These are phyloP conservation scores for Schwanniomyces yamadae DNA, from an alignment of 805 yeast species.

Conservation along the genomic window DNA sequence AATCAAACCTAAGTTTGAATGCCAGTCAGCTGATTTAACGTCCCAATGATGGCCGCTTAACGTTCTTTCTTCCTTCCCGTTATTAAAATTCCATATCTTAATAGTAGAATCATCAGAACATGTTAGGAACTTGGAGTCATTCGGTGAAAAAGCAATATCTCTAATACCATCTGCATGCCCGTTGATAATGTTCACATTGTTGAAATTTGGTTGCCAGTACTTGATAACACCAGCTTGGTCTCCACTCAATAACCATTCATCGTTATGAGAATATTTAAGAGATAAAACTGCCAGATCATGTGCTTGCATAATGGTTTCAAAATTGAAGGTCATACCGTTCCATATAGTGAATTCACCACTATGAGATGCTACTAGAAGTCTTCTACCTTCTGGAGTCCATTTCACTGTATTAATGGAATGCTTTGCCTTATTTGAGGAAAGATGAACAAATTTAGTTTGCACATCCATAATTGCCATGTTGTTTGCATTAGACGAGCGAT, in stretches of 20 bases:
- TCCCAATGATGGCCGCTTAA: slow-evolving; percentile 98
- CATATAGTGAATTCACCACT: slow-evolving; percentile 95
- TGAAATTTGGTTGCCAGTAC: slow-evolving; percentile 97
- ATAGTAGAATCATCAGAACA: slow-evolving; percentile 89
- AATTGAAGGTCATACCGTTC: slow-evolving; percentile 94
- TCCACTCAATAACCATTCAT: slow-evolving; percentile 92
- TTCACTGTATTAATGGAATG: slow-evolving; percentile 87
- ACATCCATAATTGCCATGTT: slow-evolving; percentile 57
- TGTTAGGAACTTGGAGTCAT: slow-evolving; percentile 88
- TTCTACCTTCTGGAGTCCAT: slow-evolving; percentile 96
- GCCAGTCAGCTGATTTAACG: slow-evolving; percentile 97
- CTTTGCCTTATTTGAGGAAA: slow-evolving; percentile 85
- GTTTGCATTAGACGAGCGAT: slow-evolving; percentile 34
- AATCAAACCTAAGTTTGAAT: slow-evolving; percentile 78
- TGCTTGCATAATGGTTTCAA: slow-evolving; percentile 98
- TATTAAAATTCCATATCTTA: slow-evolving; percentile 93
- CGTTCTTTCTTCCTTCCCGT: slow-evolving; percentile 76
- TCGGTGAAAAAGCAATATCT: slow-evolving; percentile 86
- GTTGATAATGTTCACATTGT: slow-evolving; percentile 78
- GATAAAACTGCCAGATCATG: slow-evolving; percentile 89
- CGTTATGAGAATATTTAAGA: slow-evolving; percentile 79
- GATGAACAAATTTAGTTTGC: slow-evolving; percentile 82
- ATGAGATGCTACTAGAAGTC: slow-evolving; percentile 85
- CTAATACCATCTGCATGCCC: slow-evolving; percentile 82
- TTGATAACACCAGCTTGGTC: slow-evolving; percentile 90